Conservation (phyloP, 768 basidiomycete genomes). For the Amanita subjunquillea region DNA sequence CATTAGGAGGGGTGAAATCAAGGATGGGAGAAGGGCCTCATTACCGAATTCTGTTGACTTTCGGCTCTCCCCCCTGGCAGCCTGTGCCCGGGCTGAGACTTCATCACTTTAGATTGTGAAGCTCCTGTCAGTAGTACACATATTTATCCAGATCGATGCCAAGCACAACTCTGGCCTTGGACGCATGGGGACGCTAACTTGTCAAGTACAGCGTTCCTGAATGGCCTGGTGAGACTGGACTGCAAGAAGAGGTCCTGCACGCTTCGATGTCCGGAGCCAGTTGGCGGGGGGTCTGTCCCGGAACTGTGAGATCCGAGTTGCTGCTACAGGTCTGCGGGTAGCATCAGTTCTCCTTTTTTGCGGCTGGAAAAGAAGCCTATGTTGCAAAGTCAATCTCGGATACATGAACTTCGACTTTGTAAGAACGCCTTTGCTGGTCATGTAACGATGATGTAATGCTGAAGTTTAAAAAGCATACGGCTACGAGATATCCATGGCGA, state of each 20-base stretch:
- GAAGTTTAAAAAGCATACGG: too few relatives aligned
- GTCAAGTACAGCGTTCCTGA: slow-evolving; percentile 54
- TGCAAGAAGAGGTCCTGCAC: slow-evolving; percentile 64
- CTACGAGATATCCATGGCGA: too few relatives aligned
- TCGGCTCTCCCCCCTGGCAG: too few relatives aligned
- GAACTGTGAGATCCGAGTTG: slow-evolving; percentile 28
- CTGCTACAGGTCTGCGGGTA: slow-evolving; percentile 38
- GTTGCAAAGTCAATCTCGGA: slow-evolving; percentile 48
- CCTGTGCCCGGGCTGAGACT: too few relatives aligned
- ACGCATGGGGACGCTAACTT: slow-evolving; percentile 25
- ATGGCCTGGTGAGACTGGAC: slow-evolving; percentile 44
- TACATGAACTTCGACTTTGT: too few relatives aligned
- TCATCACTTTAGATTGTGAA: too few relatives aligned
- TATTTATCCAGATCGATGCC: slow-evolving; percentile 46
- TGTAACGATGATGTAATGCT: too few relatives aligned
- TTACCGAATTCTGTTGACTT: too few relatives aligned
- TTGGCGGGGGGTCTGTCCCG: slow-evolving; percentile 44
- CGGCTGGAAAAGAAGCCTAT: slow-evolving; percentile 9
- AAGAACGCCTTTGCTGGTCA: too few relatives aligned
- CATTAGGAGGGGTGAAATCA: too few relatives aligned
- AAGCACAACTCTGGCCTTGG: not conserved
- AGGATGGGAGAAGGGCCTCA: too few relatives aligned
- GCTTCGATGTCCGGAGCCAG: slow-evolving; percentile 43
- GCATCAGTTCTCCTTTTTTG: slow-evolving; percentile 4
- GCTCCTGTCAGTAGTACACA: too few relatives aligned